These are phyloP conservation scores for Meira miltonrushii DNA, from an alignment of 1,284 basidiomycete species.

Conservation along the genomic window DNA sequence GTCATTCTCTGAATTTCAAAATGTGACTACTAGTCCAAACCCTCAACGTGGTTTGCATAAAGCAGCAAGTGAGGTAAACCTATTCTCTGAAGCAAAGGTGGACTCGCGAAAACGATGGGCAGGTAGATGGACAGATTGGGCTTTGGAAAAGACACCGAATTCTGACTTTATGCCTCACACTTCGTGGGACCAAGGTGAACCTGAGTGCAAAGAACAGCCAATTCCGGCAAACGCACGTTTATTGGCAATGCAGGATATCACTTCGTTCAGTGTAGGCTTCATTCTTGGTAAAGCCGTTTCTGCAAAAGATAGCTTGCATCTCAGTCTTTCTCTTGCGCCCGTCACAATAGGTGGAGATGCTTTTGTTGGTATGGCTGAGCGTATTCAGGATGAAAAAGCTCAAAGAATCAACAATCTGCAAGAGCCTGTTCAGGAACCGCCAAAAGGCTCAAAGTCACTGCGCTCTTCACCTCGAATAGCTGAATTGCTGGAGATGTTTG, in stretches of 20 bases:
- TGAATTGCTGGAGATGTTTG: slow-evolving; percentile 3
- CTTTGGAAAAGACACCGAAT: slow-evolving; percentile 29
- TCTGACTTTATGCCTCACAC: slow-evolving; percentile 35
- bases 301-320: slow-evolving; percentile 23
- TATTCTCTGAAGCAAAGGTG: not conserved
- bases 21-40: not conserved
- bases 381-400: slow-evolving; percentile 17
- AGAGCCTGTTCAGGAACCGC: slow-evolving; percentile 17
- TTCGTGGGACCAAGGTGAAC: slow-evolving; percentile 21
- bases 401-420: slow-evolving; percentile 23
- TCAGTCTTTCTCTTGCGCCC: slow-evolving; percentile 17
- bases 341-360: slow-evolving; percentile 13
- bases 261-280: slow-evolving; percentile 24
- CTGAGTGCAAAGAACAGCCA: slow-evolving; percentile 4
- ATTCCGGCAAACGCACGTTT: slow-evolving; percentile 20
- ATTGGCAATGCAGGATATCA: slow-evolving; percentile 22
- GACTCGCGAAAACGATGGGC: slow-evolving; percentile 24
- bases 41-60: not conserved
- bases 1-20: not conserved
- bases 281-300: slow-evolving; percentile 24
- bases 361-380: slow-evolving; percentile 28
- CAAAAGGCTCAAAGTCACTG: slow-evolving; percentile 19
- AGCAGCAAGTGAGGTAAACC: not conserved
- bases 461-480: not conserved
- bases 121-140: slow-evolving; percentile 43